Evolutionary conservation across 306 rosid species (phyloP).

Genomic region (Arachis stenosperma): DNA sequence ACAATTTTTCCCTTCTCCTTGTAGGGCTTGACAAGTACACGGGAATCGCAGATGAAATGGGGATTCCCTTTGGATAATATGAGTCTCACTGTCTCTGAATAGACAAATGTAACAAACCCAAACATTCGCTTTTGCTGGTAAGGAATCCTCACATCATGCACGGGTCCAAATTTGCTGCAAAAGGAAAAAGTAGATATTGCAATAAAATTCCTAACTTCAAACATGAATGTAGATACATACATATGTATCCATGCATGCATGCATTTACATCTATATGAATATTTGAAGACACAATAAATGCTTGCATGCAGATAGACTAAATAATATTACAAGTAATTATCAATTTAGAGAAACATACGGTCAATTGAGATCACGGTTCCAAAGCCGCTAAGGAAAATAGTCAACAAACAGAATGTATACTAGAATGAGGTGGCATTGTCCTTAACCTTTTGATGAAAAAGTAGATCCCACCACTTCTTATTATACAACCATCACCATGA

Average conservation of each 20-base stretch:
- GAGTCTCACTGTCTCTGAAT: conserved; percentile 73
- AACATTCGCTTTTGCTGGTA: conserved; percentile 86
- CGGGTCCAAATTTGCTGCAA: conserved; percentile 78
- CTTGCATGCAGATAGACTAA: neutral
- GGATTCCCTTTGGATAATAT: conserved; percentile 81
- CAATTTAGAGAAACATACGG: neutral
- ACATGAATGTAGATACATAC: neutral
- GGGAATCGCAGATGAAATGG: conserved; percentile 80
- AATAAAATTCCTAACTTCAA: conserved; percentile 16
- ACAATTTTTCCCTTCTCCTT: conserved; percentile 82
- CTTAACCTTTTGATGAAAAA: too few species aligned
- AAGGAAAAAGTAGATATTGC: conserved; percentile 23
- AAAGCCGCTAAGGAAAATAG: too few species aligned
- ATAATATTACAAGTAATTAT: neutral
- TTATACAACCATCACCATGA: too few species aligned
- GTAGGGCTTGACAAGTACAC: conserved; percentile 86
- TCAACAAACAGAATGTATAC: too few species aligned
- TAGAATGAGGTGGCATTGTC: too few species aligned
- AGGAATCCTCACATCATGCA: conserved; percentile 87
- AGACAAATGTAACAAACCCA: conserved; percentile 82
- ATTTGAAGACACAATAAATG: neutral
- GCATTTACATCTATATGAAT: neutral
- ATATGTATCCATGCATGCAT: neutral
- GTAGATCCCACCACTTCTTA: too few species aligned
- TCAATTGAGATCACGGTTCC: neutral